Evolutionary conservation across 768 basidiomycete genomes (phyloP).

Genomic region (Mycena filopes): DNA sequence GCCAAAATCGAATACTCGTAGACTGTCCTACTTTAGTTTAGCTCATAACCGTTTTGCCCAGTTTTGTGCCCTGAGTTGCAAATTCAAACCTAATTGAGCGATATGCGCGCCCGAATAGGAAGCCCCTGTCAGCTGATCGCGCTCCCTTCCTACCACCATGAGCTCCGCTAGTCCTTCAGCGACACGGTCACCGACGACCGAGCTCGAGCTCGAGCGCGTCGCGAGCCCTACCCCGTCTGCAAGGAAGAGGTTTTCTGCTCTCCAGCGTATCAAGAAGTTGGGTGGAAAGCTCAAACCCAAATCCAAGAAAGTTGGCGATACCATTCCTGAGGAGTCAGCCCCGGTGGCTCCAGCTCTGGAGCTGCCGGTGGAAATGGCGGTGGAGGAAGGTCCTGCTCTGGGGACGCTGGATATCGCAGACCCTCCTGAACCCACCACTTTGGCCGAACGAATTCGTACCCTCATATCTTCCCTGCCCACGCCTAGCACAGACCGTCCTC

Average conservation of each 20-base stretch:
- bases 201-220: constrained; percentile 20
- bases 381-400: constrained; percentile 7
- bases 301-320: constrained; percentile 19
- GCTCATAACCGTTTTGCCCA: constrained; percentile 1
- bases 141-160: constrained; percentile 13
- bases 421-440: constrained; percentile 51
- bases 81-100: not conserved
- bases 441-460: constrained; percentile 64
- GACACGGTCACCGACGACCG: no score
- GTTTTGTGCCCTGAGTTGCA: constrained; percentile 6
- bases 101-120: not conserved
- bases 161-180: constrained; percentile 1
- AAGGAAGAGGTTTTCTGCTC: constrained; percentile 29
- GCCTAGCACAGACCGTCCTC: constrained; percentile 33
- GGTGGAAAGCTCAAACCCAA: constrained; percentile 29
- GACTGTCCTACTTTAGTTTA: constrained; percentile 4
- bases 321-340: constrained; percentile 11
- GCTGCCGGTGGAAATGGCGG: not conserved
- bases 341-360: not conserved
- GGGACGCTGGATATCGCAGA: constrained; percentile 26
- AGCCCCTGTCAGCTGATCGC: constrained; percentile 25
- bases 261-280: constrained; percentile 32
- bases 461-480: constrained; percentile 58
- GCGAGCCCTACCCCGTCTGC: constrained; percentile 31
- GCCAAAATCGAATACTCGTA: constrained; percentile 66